Evolutionary conservation across 805 yeast species (phyloP).

Genomic region (Barnettozyma siamensis): DNA sequence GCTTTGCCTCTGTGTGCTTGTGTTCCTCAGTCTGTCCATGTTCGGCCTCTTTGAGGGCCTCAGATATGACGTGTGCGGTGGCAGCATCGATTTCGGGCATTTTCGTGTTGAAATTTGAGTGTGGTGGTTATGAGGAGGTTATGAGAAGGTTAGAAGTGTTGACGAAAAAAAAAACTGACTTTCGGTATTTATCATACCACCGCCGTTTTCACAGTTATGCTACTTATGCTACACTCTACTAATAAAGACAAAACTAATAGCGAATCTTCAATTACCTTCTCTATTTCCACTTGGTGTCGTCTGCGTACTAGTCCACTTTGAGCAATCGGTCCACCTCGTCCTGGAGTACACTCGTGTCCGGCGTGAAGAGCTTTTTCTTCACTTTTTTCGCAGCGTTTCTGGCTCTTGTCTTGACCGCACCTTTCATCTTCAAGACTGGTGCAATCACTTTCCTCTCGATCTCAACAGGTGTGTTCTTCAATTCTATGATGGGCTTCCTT

Average conservation of each 20-base stretch:
- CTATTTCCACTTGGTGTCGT: no score
- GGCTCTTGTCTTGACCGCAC: constrained; percentile 1
- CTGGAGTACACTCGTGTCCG: neutral
- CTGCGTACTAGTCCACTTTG: neutral
- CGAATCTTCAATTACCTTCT: no score
- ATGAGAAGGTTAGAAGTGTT: constrained; percentile 4
- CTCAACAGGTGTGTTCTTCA: constrained; percentile 5
- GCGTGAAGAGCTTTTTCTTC: neutral
- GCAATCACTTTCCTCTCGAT: constrained; percentile 1
- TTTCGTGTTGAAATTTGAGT: neutral
- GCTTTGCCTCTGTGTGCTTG: no score
- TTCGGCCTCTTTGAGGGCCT: constrained; percentile 30
- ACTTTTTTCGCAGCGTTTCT: neutral
- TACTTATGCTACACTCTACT: no score
- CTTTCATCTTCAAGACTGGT: constrained; percentile 5
- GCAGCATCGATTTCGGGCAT: constrained; percentile 11
- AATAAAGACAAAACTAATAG: no score
- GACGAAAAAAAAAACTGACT: neutral
- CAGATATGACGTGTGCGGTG: constrained; percentile 22
- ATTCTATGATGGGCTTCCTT: constrained; percentile 1
- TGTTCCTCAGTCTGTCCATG: constrained; percentile 49
- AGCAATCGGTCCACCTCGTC: neutral
- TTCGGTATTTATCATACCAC: no score
- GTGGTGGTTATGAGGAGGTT: constrained; percentile 2
- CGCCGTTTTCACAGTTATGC: no score